These are phyloP conservation scores for Teratosphaeria viscida DNA, from an alignment of 2,329 filamentous ascomycete species.

Conservation along the genomic window DNA sequence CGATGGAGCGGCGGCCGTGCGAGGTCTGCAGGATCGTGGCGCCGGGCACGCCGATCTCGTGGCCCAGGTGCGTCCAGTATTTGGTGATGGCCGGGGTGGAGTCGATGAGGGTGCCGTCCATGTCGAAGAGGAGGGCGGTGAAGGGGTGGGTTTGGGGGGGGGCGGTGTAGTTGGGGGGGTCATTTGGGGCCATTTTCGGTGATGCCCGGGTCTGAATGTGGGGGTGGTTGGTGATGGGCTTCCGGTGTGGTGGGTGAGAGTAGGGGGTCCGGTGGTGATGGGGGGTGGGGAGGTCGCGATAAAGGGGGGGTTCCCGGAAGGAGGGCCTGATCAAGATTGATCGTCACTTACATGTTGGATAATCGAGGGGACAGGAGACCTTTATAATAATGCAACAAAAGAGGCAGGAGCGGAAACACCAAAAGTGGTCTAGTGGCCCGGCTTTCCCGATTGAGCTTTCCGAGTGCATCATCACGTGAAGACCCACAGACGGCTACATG, in stretches of 20 bases:
- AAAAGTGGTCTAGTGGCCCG: too few species aligned
- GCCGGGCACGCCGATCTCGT: slow-evolving; percentile 76
- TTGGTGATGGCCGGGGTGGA: slow-evolving; percentile 23
- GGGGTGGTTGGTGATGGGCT: neutral
- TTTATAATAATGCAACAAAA: too few species aligned
- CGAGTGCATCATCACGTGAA: neutral
- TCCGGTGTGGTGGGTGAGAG: neutral
- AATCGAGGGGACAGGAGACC: too few species aligned
- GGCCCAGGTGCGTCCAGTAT: slow-evolving; percentile 67
- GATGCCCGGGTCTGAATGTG: neutral
- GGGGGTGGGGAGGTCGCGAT: neutral
- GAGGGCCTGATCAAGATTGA: too few species aligned
- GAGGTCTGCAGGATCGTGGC: slow-evolving; percentile 73
- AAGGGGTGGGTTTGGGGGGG: slow-evolving; percentile 31
- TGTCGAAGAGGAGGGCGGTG: slow-evolving; percentile 53
- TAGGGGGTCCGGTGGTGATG: too few species aligned
- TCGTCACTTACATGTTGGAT: too few species aligned
- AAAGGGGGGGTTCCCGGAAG: too few species aligned
- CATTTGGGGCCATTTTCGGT: slow-evolving; percentile 13
- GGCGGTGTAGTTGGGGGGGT: slow-evolving; percentile 31
- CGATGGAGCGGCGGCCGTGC: slow-evolving; percentile 82
- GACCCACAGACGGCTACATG: neutral
- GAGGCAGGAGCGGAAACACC: too few species aligned
- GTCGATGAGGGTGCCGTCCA: slow-evolving; percentile 40
- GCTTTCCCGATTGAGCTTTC: too few species aligned